These are phyloP conservation scores for Neofusicoccum sp. DNA, from an alignment of 2,329 filamentous ascomycete genomes.

Conservation along the genomic window DNA sequence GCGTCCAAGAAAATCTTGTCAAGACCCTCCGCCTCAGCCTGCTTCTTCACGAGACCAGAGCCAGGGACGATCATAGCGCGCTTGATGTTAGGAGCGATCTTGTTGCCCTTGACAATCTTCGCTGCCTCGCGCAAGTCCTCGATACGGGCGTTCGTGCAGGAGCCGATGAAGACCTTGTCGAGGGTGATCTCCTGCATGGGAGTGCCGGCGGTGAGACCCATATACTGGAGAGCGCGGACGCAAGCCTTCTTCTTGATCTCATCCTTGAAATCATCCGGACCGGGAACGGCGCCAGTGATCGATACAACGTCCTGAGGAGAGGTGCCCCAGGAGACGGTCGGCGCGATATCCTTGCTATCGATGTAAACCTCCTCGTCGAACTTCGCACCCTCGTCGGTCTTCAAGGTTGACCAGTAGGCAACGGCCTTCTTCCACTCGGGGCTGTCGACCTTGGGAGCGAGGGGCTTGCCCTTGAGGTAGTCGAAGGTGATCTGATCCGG, in stretches of 20 bases:
- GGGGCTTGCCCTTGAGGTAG: conserved; percentile 86
- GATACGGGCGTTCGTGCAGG: conserved; percentile 95
- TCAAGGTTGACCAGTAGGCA: conserved; percentile 82
- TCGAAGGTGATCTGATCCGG: conserved; percentile 93
- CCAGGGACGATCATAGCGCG: conserved; percentile 95
- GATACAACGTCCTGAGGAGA: conserved; percentile 95
- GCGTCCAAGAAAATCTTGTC: conserved; percentile 90
- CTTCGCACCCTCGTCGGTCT: conserved; percentile 82
- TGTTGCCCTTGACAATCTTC: conserved; percentile 79
- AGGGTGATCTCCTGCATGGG: conserved; percentile 87
- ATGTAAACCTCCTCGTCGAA: conserved; percentile 89
- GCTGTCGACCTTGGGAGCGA: conserved; percentile 81
- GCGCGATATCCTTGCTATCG: conserved; percentile 87
- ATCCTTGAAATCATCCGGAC: conserved; percentile 80
- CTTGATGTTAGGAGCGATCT: conserved; percentile 84
- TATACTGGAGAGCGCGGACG: conserved; percentile 85
- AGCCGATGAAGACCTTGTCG: conserved; percentile 98
- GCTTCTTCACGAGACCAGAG: conserved; percentile 88
- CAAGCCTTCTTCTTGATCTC: conserved; percentile 78
- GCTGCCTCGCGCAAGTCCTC: conserved; percentile 91
- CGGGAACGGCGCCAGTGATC: conserved; percentile 86
- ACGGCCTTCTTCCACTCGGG: conserved; percentile 87
- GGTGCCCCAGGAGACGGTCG: conserved; percentile 95
- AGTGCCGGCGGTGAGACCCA: conserved; percentile 85
- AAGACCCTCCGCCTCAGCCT: conserved; percentile 87